Base-by-base conservation (phyloP, 2,329 filamentous ascomycete species). In the Colletotrichum ledebouriae region DNA sequence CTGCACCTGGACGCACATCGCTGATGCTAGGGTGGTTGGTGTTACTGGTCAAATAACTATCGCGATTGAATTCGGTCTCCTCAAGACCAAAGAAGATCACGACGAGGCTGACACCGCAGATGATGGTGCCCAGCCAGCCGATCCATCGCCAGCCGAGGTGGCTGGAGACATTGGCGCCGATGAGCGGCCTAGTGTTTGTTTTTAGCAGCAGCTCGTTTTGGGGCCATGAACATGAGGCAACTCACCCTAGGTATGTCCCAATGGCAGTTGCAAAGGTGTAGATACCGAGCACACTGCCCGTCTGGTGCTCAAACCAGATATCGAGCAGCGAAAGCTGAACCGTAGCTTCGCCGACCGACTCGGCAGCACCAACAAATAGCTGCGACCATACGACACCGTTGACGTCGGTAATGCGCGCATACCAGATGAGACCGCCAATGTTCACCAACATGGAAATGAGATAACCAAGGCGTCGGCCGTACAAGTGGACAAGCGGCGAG, bases 311-410 rank as follows among this genome's bases (percentile, higher is more conserved):
- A 69, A 85, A 88, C 78, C 86, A 88, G 34, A 88, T 80, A 71
- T 88, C 86, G 7, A 86, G 84, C 33, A 88, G 77, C 2, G 85
- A 87, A n/a, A 87, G 75, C 72, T 88, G 86, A 6, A 85, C 86
- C 34, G 85, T 81, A 0, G 86, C 86, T 74, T 88, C 86, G 2
- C 84, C 85, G 47, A 85, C 85, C 9, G 84, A 81, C 74, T 88
- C 85, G 4, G 86, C 87, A 3, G 85, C 85, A 15, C 86, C 86
- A 2, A 88, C 84, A 62, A 88, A 87, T 2, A 88, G 78, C 73
- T 88, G 86, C 53, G 84, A 84, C 81, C 84, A 86, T 63, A 87
- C 82, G 2, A 84, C 82, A 64, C 86, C 84, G 15, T 77, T 73
- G 1, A 77, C 79, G 22, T 73, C 80, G 56, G 79, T 72, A 11